phyloP scores from a whole-genome alignment of 75 land plant genomes.

The Cunninghamia lanceolata region DNA sequence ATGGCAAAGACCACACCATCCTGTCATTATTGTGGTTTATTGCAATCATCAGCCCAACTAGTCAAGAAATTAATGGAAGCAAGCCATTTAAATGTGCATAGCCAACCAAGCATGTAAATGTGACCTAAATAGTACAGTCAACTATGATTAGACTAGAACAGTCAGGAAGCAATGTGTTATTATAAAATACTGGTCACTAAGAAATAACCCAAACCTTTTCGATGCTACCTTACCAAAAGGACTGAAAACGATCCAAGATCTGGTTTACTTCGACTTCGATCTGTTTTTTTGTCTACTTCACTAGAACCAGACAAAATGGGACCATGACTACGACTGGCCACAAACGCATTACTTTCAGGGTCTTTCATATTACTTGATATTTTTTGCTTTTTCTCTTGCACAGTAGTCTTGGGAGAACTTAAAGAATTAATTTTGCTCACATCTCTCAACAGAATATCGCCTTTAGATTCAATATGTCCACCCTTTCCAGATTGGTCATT shows the following conservation, averaged over 20 bases:
- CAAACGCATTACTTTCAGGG: not conserved
- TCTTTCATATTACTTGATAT: slow-evolving; percentile 3
- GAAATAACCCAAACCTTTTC: not conserved
- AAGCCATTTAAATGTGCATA: not conserved
- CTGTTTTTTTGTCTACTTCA: not conserved
- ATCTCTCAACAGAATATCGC: not conserved
- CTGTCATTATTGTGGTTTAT: slow-evolving; percentile 21
- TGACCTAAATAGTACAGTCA: not conserved
- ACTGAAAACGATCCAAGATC: not conserved
- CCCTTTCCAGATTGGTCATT: slow-evolving; percentile 5
- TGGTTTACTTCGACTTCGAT: not conserved
- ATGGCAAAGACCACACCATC: slow-evolving; percentile 87
- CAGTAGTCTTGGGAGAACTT: not conserved
- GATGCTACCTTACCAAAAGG: slow-evolving; percentile 10
- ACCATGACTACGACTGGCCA: not conserved
- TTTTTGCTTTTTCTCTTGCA: slow-evolving; percentile 7
- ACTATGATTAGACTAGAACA: not conserved
- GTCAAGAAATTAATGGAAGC: not conserved
- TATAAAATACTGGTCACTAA: not conserved
- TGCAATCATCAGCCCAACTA: not conserved
- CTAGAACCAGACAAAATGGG: not conserved
- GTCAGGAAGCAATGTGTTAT: not conserved
- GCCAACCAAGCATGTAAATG: not conserved
- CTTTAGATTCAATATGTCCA: not conserved
- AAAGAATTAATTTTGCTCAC: not conserved